Evolutionary conservation across 352 stramenopile genomes (phyloP).

Genomic region (Phytophthora agathidicida): DNA sequence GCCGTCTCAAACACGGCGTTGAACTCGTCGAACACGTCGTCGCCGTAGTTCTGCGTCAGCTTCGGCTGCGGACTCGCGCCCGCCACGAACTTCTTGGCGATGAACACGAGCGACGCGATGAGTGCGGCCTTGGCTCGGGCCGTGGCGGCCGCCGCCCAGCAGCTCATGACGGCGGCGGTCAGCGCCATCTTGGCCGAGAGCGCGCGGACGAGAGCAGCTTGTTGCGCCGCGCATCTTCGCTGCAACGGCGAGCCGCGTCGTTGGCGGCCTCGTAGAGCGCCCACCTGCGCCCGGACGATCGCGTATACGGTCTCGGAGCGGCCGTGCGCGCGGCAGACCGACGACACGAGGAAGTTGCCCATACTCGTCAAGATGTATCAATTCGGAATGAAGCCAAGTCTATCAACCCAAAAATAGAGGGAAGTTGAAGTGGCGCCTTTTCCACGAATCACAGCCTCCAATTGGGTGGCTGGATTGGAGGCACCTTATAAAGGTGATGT

Average conservation of each 20-base stretch:
- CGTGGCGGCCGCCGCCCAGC: conserved; percentile 27
- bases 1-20: conserved; percentile 37
- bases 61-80: conserved; percentile 12
- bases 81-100: conserved; percentile 39
- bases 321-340: conserved; percentile 31
- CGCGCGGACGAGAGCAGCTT: conserved; percentile 30
- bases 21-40: conserved; percentile 44
- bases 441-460: conserved; percentile 14
- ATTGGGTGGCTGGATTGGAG: conserved; percentile 14
- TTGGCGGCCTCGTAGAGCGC: conserved; percentile 11
- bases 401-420: conserved; percentile 26
- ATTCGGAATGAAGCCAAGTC: not conserved
- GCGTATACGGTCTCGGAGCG: conserved; percentile 37
- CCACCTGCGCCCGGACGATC: conserved; percentile 29
- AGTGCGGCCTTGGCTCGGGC: conserved; percentile 26
- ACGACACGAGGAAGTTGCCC: conserved; percentile 41
- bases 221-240: conserved; percentile 31
- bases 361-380: conserved; percentile 24
- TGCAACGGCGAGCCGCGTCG: conserved; percentile 26
- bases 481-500: too few relatives aligned
- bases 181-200: conserved; percentile 34
- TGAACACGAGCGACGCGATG: conserved; percentile 34
- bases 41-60: conserved; percentile 7
- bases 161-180: conserved; percentile 22
- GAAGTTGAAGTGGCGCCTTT: conserved; percentile 28